These are phyloP conservation scores for Cercophora samala DNA, from an alignment of 495 filamentous ascomycete species.

Conservation along the genomic window DNA sequence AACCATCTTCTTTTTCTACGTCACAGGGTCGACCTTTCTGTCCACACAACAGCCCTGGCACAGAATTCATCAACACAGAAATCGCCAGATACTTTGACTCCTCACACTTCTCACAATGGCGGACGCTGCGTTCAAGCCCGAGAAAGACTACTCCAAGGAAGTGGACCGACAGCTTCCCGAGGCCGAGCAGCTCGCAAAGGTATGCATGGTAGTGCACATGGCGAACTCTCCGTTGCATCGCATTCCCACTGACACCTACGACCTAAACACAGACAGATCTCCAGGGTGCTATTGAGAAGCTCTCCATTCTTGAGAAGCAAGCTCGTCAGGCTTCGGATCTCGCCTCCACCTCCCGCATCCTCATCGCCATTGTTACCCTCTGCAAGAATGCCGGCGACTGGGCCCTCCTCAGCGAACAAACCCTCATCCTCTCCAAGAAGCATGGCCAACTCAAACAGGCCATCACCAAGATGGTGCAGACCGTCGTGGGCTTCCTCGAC, in stretches of 20 bases:
- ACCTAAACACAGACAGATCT: constrained; percentile 60
- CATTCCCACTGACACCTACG: not conserved
- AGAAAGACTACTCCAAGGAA: constrained; percentile 81
- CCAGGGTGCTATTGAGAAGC: constrained; percentile 86
- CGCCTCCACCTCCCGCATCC: constrained; percentile 83
- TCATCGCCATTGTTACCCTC: constrained; percentile 85
- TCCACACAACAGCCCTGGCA: not conserved
- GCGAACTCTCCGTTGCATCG: not conserved
- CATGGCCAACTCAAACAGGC: constrained; percentile 99
- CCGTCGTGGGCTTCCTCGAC: constrained; percentile 88
- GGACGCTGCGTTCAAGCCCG: constrained; percentile 53
- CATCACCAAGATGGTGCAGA: constrained; percentile 97
- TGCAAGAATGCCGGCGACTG: constrained; percentile 91
- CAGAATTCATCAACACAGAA: not conserved
- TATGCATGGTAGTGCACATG: constrained; percentile 46
- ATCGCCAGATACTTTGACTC: not conserved
- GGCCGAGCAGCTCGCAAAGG: constrained; percentile 82
- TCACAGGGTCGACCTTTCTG: not conserved
- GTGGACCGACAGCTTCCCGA: constrained; percentile 87
- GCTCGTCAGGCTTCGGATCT: constrained; percentile 95
- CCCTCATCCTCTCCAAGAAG: constrained; percentile 94
- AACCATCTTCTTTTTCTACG: not conserved
- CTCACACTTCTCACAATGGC: constrained; percentile 39
- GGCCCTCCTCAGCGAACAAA: constrained; percentile 92
- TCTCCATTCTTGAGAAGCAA: constrained; percentile 87